phyloP scores from a whole-genome alignment of 768 basidiomycete species.

The Russula lepida region DNA sequence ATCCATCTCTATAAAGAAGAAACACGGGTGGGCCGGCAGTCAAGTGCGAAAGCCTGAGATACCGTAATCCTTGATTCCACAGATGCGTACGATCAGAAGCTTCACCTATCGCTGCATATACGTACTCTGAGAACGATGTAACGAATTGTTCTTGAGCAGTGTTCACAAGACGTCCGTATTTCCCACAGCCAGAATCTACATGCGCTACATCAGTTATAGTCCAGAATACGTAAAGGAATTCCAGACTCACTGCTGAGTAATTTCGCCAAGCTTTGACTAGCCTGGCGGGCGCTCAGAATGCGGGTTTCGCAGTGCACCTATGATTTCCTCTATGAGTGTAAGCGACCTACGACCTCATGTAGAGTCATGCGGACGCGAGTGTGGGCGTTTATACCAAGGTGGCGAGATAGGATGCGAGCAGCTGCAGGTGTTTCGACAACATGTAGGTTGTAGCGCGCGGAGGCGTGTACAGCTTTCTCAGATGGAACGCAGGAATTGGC shows the following conservation, averaged over 20 bases:
- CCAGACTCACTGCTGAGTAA: slow-evolving; percentile 33
- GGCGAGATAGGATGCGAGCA: slow-evolving; percentile 61
- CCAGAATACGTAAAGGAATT: not conserved
- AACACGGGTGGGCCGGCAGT: slow-evolving; percentile 36
- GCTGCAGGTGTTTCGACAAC: slow-evolving; percentile 86
- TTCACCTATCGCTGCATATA: slow-evolving; percentile 34
- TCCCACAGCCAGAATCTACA: slow-evolving; percentile 32
- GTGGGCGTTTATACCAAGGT: slow-evolving; percentile 38
- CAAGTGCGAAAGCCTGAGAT: slow-evolving; percentile 34
- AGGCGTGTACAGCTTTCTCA: slow-evolving; percentile 71
- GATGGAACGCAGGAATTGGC: slow-evolving; percentile 80
- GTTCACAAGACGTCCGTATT: slow-evolving; percentile 21
- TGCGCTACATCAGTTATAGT: not conserved
- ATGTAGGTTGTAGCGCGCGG: slow-evolving; percentile 77
- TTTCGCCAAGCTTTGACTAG: slow-evolving; percentile 35
- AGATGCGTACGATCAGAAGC: slow-evolving; percentile 35
- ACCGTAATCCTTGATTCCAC: slow-evolving; percentile 35
- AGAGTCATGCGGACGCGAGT: slow-evolving; percentile 51
- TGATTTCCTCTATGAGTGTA: slow-evolving; percentile 31
- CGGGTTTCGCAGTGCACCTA: slow-evolving; percentile 36
- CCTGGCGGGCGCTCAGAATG: slow-evolving; percentile 28
- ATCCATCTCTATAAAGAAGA: slow-evolving; percentile 30
- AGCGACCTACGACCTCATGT: slow-evolving; percentile 56
- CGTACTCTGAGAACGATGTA: slow-evolving; percentile 30
- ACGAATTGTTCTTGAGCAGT: slow-evolving; percentile 31